A percentile compares a stretch with the other conserved stretches of the same genome.
Conservation (phyloP, 192 early-diverging fungal genomes). For the Backusella liffmaniae region DNA sequence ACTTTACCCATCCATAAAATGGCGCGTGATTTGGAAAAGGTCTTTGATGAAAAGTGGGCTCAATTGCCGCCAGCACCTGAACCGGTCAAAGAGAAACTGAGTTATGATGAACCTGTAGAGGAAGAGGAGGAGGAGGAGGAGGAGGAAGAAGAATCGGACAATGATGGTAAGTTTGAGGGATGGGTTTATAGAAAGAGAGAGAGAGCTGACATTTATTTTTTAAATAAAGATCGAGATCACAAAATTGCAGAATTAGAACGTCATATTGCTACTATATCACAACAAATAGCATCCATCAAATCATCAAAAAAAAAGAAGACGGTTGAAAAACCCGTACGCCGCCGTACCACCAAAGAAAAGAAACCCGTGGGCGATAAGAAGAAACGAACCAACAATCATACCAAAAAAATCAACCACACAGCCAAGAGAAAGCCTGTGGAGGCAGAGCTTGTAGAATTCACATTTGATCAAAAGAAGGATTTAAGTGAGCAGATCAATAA, state of each 20-base stretch:
- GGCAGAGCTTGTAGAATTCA: constrained; percentile 54
- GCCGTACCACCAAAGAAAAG: constrained; percentile 13
- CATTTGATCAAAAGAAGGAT: constrained; percentile 87
- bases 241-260: constrained; percentile 41
- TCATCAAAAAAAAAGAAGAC: constrained; percentile 27
- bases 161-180: constrained; percentile 20
- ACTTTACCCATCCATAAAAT: constrained; percentile 68
- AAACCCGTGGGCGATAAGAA: constrained; percentile 1
- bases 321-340: constrained; percentile 17
- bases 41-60: constrained; percentile 80
- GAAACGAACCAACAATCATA: constrained; percentile 8
- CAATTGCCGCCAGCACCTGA: constrained; percentile 27
- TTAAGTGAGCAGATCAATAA: constrained; percentile 68
- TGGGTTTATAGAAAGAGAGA: not conserved
- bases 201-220: too few species aligned
- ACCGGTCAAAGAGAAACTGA: constrained; percentile 11
- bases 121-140: constrained; percentile 19
- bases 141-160: constrained; percentile 3
- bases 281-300: constrained; percentile 43
- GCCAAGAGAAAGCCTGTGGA: constrained; percentile 15
- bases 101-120: not conserved
- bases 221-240: constrained; percentile 26
- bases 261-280: constrained; percentile 36
- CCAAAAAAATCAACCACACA: not conserved
- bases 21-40: constrained; percentile 68